Evolutionary conservation across 768 basidiomycete genomes (phyloP), one percentile per base, ranked within the genome.

Genomic region (Mycena belliarum): DNA sequence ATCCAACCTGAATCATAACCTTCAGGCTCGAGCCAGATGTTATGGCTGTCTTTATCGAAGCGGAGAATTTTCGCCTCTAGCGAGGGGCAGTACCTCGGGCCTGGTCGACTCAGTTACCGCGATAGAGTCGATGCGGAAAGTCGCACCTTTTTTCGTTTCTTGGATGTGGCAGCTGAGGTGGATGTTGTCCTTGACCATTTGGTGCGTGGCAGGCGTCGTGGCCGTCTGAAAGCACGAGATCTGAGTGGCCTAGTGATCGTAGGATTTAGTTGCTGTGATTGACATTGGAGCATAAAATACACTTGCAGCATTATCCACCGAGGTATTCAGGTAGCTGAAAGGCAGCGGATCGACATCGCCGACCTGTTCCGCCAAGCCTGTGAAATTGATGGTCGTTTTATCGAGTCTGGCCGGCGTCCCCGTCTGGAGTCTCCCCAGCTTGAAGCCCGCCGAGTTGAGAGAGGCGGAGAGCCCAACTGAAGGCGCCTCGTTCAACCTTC

Each of bases 41-140:
- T 85, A 65, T 96, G 94, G 6, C 74, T 73, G 7, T 76, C 72
- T 70, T 89, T 93, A 59, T 89, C 73, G 68, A 95, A 95, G 14
- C 92, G 83, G 37, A 85, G 76, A 10, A 96, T 83, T 69, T 96
- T 96, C 11, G 91, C 84, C 70, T 96, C 94, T 1, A 96, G 78
- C 0, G 91, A 93, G 7, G 94, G 94, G 61, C 94, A 96, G 70
- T 96, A 96, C 20, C 94, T 82, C 6, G 94, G 94, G 2, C 93
- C 92, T 93, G 52, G 21, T 24, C 37, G 28, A 42, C 28, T 42
- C 35, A 55, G 45, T 26, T 14, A 53, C n/a, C 14, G 55, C 10
- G 26, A 7, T 42, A 15, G 33, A 33, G n/a, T n/a, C n/a, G n/a
- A n/a, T n/a, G 38, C 15, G 16, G 51, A 33, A 43, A n/a, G 33